Percentiles rank a stretch among this genome's conserved stretches.
These are phyloP conservation scores for Papiliotrema nemorosa DNA, from an alignment of 1,284 basidiomycete genomes.

Conservation along the genomic window DNA sequence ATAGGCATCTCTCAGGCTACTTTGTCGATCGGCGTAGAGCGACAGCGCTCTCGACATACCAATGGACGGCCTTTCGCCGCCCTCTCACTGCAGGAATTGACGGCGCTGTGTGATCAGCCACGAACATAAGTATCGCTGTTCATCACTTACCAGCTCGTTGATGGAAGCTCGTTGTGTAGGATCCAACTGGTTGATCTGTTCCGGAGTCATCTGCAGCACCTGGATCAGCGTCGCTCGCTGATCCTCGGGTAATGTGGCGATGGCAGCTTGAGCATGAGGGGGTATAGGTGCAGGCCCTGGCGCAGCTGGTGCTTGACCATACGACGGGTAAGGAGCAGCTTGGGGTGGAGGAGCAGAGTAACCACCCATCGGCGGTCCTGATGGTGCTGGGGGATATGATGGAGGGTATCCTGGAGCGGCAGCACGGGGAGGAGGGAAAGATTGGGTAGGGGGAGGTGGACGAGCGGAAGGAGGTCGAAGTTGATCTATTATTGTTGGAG, in stretches of 20 bases:
- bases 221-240: constrained; percentile 66
- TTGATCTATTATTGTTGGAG: constrained; percentile 31
- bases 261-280: constrained; percentile 36
- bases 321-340: constrained; percentile 6
- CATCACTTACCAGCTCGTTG: constrained; percentile 65
- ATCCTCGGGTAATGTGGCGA: constrained; percentile 45
- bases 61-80: too few species aligned
- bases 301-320: constrained; percentile 29
- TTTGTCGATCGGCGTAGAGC: too few species aligned
- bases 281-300: constrained; percentile 25
- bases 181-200: constrained; percentile 81
- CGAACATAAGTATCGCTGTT: not conserved
- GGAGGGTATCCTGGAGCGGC: not conserved
- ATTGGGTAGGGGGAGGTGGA: not conserved
- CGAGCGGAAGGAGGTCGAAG: not conserved
- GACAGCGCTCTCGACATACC: too few species aligned
- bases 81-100: constrained; percentile 37
- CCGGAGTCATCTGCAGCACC: constrained; percentile 77
- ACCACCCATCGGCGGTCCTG: not conserved
- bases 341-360: not conserved
- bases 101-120: constrained; percentile 23
- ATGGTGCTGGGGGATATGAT: not conserved
- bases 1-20: too few species aligned
- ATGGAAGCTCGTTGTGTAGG: constrained; percentile 81
- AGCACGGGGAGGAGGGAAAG: not conserved